Conservation (phyloP, 768 basidiomycete species). For the Sporobolomyces phaffii region DNA sequence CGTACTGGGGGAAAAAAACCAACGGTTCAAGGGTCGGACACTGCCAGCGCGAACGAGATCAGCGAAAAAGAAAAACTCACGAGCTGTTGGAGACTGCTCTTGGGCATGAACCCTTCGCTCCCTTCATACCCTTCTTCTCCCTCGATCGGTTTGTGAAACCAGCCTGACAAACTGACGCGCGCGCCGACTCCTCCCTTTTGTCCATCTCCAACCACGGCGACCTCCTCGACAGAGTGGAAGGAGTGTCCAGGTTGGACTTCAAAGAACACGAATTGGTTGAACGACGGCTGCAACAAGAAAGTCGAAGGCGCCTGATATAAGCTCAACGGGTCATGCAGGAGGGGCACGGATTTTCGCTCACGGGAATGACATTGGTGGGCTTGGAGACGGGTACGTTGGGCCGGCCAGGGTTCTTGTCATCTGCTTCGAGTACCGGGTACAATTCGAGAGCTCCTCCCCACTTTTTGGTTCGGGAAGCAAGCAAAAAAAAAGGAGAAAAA, state of each 20-base stretch:
- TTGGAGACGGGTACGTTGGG: constrained; percentile 59
- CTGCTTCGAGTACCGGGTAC: constrained; percentile 59
- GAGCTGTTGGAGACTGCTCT: constrained; percentile 86
- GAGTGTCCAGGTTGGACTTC: constrained; percentile 87
- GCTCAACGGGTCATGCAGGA: too few relatives aligned
- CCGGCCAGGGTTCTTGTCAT: constrained; percentile 48
- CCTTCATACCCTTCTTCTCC: constrained; percentile 82
- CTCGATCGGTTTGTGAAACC: constrained; percentile 90
- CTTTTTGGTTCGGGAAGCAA: neutral
- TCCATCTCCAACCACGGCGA: constrained; percentile 58
- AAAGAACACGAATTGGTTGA: constrained; percentile 50
- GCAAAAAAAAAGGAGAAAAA: neutral
- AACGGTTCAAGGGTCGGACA: too few relatives aligned
- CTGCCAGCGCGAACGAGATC: neutral
- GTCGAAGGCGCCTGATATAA: too few relatives aligned
- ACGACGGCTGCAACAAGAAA: constrained; percentile 20
- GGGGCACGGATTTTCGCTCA: too few relatives aligned
- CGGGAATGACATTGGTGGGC: constrained; percentile 51
- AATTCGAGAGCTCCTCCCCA: constrained; percentile 94
- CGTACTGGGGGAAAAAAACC: constrained; percentile 24
- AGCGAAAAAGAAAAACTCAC: constrained; percentile 52
- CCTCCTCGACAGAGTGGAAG: constrained; percentile 95
- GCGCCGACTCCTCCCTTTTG: constrained; percentile 58
- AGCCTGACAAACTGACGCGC: constrained; percentile 84
- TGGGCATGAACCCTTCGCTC: constrained; percentile 49